Evolutionary conservation across 495 filamentous ascomycete genomes (phyloP), one percentile per base, ranked within the genome.

Genomic region (Penicillium angulare): DNA sequence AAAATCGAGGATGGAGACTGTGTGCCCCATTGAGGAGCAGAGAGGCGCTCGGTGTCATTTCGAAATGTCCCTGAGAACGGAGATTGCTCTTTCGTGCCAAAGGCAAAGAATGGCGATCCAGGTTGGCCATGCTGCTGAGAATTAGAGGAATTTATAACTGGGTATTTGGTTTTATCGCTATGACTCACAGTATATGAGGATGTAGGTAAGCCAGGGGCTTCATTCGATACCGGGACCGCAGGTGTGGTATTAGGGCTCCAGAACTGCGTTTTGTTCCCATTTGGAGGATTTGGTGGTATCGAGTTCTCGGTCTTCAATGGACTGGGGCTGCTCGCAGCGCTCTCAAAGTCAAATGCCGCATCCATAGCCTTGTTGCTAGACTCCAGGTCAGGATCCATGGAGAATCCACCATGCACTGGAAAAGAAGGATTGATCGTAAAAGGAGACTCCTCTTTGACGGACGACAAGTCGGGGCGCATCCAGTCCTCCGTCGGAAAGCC

Each of bases 291-390:
- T 1, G 61, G 48, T 10, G 65, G 61, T 9, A 64, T 52, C 21
- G 33, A 22, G 12, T 61, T 52, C 15, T 72, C 71, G 33, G 56
- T 54, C 38, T 70, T 73, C 51, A 81, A 66, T 23, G 77, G 72
- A 56, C 73, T 82, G 12, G 87, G 85, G 52, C 82, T 88, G 59
- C 78, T 85, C 0, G 83, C 80, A 13, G 84, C 84, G 55, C 83
- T 85, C 22, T 86, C 83, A 60, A 89, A 87, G 55, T 87, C 83
- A 57, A 88, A 87, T 18, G 80, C 76, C 29, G 79, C 74, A 55
- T 82, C 77, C 83, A 88, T 86, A 3, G 72, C 73, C 43, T 74
- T 78, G 63, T 85, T 82, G 60, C 75, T 84, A 29, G 76, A 75
- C 52, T 79, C 76, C 43, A 79, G 61, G 47, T 80, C 76, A 27